These are phyloP conservation scores for Lentinula aciculospora DNA, from an alignment of 768 basidiomycete genomes.

Conservation along the genomic window DNA sequence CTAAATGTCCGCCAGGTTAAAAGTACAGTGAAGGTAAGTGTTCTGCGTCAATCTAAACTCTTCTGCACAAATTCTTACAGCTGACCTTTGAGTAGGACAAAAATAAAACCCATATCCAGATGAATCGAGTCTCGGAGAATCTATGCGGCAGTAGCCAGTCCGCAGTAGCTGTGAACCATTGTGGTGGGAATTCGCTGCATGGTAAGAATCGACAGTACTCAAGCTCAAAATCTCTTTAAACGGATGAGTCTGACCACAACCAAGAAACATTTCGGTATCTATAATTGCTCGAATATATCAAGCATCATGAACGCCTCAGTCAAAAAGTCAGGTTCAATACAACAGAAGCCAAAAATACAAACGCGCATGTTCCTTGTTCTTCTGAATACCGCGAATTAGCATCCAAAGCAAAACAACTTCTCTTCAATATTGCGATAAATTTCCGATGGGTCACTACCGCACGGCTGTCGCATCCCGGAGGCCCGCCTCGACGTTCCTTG, in stretches of 20 bases:
- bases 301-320: neutral
- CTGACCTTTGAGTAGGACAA: neutral
- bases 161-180: neutral
- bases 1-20: neutral
- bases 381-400: neutral
- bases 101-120: neutral
- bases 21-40: neutral
- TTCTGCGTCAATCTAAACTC: neutral
- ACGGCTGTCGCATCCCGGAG: neutral
- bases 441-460: neutral
- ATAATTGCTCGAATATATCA: neutral
- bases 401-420: neutral
- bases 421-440: neutral
- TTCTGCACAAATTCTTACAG: neutral
- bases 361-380: neutral
- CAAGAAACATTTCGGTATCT: neutral
- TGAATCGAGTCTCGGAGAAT: neutral
- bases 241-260: neutral
- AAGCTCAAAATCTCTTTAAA: neutral
- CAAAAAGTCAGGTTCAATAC: neutral
- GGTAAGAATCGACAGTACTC: neutral
- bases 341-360: neutral
- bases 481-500: neutral
- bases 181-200: neutral
- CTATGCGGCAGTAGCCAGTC: neutral